Evolutionary conservation across 1,284 basidiomycete genomes (phyloP), one percentile per base, ranked within the genome.

Genomic region (Fomitopsis schrenkii): DNA sequence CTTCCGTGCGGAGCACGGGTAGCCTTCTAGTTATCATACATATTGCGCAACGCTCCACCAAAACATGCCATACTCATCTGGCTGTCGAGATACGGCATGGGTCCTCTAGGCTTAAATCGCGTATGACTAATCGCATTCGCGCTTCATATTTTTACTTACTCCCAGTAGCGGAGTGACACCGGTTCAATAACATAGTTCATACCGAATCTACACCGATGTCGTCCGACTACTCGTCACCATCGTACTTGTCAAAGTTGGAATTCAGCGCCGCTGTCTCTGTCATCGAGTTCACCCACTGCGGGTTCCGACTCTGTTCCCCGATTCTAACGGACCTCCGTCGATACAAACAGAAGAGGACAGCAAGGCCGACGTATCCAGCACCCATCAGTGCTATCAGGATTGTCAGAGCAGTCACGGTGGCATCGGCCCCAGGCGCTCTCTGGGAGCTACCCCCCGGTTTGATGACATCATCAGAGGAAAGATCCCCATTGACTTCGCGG

Each of bases 401-500:
- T 55, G 62, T 36, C 56, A 71, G 66, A 36, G 67, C 69, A 60
- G 68, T 65, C 46, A 63, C 60, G 57, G 59, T 55, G 60, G 57
- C 28, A 38, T 60, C 22, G 63, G 54, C 41, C 19, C 30, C 42
- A 3, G 84, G 19, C 5, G 5, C 35, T 2, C 19, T 54, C 36
- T 22, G n/a, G 35, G 52, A 19, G 35, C 50, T 54, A 83, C 69
- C 86, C 86, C 2, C 85, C 84, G 30, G 87, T 75, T 84, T 83
- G 83, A 58, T 55, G 42, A 44, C 15, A 38, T 56, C 38, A 45
- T 62, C 63, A 30, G 7, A 14, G 44, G 62, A 61, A 61, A 67
- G 36, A 50, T 64, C 64, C 33, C 62, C 68, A 58, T 64, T 52
- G 61, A 68, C 46, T 38, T 58, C 59, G 63, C 63, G 66, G 59